phyloP scores from a whole-genome alignment of 768 basidiomycete species.

The Xerocomus potaroensis region DNA sequence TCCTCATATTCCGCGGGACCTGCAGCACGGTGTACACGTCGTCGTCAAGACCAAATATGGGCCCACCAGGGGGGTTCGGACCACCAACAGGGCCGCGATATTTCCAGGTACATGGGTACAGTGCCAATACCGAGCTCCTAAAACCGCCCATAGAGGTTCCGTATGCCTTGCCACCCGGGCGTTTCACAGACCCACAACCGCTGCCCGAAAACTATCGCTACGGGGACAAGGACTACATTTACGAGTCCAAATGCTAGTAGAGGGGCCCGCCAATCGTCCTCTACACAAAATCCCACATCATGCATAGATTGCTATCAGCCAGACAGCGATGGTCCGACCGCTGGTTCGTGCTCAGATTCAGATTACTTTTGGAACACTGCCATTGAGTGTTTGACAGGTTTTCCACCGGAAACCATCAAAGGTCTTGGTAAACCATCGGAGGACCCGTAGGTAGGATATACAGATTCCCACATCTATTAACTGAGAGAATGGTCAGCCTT shows the following conservation, averaged over 20 bases:
- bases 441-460: slow-evolving; percentile 47
- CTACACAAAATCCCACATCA: background rate
- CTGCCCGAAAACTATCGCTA: slow-evolving; percentile 55
- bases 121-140: background rate
- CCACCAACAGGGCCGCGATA: slow-evolving; percentile 55
- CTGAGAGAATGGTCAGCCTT: slow-evolving; percentile 35
- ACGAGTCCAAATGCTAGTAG: slow-evolving; percentile 55
- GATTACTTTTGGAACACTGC: background rate
- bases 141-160: slow-evolving; percentile 53
- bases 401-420: slow-evolving; percentile 53
- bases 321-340: slow-evolving; percentile 58
- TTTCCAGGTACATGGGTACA: slow-evolving; percentile 50
- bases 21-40: slow-evolving; percentile 41
- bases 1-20: slow-evolving; percentile 55
- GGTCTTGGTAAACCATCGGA: slow-evolving; percentile 67
- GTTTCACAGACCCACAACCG: slow-evolving; percentile 60
- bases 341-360: slow-evolving; percentile 30
- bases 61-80: slow-evolving; percentile 52
- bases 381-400: slow-evolving; percentile 29
- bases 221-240: slow-evolving; percentile 54
- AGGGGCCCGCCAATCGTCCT: no score
- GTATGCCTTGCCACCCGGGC: slow-evolving; percentile 59
- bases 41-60: slow-evolving; percentile 54
- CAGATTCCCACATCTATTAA: background rate
- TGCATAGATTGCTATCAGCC: slow-evolving; percentile 57